Evolutionary conservation across 495 filamentous ascomycete genomes (phyloP), one percentile per base, ranked within the genome.

Genomic region (Penicillium tannophilum): DNA sequence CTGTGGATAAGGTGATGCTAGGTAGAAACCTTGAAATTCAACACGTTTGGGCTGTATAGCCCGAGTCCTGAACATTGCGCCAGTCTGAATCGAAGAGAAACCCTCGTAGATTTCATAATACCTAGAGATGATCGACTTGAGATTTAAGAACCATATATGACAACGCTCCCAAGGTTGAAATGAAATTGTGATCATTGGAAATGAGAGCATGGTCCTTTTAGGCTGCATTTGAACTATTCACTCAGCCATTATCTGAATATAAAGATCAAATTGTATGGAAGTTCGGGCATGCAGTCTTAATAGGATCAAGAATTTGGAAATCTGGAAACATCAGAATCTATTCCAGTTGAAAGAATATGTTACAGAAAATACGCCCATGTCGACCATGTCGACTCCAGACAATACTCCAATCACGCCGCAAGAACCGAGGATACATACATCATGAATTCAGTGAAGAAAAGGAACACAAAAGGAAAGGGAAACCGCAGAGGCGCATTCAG

Each of bases 11-110:
- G n/a, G n/a, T n/a, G n/a, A n/a, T n/a, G n/a, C n/a, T 55, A 62
- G 47, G 54, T 61, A 41, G 39, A 48, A 42, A 31, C 30, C 31
- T 62, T 43, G 48, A 28, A 65, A 54, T 64, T 62, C 55, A 65
- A 62, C 55, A 64, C 45, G 20, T 51, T 56, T 56, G 24, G 12
- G 44, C 49, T 33, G 44, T 26, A 31, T 24, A 31, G 36, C n/a
- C 20, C 24, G 6, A 31, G 46, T 58, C 26, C 23, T 28, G 19
- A 6, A 20, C 6, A 28, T 36, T 10, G 33, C 1, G 33, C 33
- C 33, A 14, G 28, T 28, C 6, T 28, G 1, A 28, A 23, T 23
- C 20, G 20, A 23, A 23, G 20, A 23, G 20, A 23, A 23, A 23
- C 1, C 20, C 20, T 2, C 20, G 20, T 23, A 23, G 20, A 23